Conservation (phyloP, 176 grass and related monocot species). For the Zoysia pacifica region DNA sequence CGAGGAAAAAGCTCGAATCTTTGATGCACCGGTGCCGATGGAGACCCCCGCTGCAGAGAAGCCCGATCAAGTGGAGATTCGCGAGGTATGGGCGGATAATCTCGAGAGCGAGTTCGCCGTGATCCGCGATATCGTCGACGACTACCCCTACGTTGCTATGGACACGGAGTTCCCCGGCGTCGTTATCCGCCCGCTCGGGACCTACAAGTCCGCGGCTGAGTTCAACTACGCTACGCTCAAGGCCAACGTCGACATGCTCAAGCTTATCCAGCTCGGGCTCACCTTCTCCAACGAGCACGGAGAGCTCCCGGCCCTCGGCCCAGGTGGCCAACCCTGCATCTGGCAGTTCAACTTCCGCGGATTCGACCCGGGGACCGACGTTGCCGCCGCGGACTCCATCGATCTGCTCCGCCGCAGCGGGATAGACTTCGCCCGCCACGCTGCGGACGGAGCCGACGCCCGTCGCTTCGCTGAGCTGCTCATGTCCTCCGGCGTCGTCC, state of each 20-base stretch:
- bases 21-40: no score
- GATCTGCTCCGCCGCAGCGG: constrained; percentile 54
- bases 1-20: no score
- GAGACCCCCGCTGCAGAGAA: no score
- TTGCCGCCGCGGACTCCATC: constrained; percentile 57
- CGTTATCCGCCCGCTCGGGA: constrained; percentile 50
- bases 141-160: no score
- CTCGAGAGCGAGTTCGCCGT: no score
- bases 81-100: no score
- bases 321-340: not conserved
- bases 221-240: constrained; percentile 60
- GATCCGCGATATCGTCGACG: no score
- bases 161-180: constrained; percentile 81
- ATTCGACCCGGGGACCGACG: constrained; percentile 53
- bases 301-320: constrained; percentile 28
- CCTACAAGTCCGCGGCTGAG: constrained; percentile 38
- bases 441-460: constrained; percentile 41
- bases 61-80: no score
- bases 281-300: constrained; percentile 54
- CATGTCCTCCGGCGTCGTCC: constrained; percentile 59
- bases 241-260: constrained; percentile 61
- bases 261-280: constrained; percentile 67
- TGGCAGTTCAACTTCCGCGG: constrained; percentile 81
- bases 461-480: constrained; percentile 66
- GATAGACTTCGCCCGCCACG: constrained; percentile 59